Evolutionary conservation across 2,329 filamentous ascomycete species (phyloP).

Genomic region (Nakataea oryzae): DNA sequence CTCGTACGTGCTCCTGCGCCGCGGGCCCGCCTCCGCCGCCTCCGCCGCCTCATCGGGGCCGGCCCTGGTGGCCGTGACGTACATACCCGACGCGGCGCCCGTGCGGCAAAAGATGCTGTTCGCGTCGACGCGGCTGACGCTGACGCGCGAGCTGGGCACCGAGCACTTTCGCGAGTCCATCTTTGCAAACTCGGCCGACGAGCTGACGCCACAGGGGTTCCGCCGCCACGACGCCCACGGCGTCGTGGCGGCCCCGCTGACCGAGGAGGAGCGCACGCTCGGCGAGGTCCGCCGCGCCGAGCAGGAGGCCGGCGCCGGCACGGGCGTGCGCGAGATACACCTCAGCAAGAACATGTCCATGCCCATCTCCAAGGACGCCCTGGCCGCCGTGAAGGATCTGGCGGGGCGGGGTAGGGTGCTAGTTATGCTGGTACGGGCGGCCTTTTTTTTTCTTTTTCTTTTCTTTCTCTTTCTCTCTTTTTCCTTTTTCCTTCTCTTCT

Average conservation of each 20-base stretch:
- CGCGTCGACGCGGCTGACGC: constrained; percentile 63
- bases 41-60: too few relatives aligned
- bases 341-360: constrained; percentile 46
- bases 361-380: constrained; percentile 51
- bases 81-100: constrained; percentile 67
- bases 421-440: constrained; percentile 49
- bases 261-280: constrained; percentile 64
- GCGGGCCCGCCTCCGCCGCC: constrained; percentile 38
- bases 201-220: constrained; percentile 62
- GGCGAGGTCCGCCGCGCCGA: constrained; percentile 67
- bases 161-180: constrained; percentile 71
- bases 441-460: not conserved
- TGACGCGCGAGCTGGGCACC: constrained; percentile 65
- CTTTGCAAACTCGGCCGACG: constrained; percentile 59
- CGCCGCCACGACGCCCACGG: constrained; percentile 60
- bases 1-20: constrained; percentile 66
- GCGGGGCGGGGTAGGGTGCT: constrained; percentile 40
- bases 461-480: not conserved
- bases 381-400: constrained; percentile 52
- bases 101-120: constrained; percentile 85
- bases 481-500: not conserved
- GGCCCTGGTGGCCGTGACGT: constrained; percentile 61
- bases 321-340: constrained; percentile 46
- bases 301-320: constrained; percentile 62
- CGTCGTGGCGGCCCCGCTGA: constrained; percentile 57